phyloP scores from a whole-genome alignment of 2,329 filamentous ascomycete species.

The Xylariaceae sp. region DNA sequence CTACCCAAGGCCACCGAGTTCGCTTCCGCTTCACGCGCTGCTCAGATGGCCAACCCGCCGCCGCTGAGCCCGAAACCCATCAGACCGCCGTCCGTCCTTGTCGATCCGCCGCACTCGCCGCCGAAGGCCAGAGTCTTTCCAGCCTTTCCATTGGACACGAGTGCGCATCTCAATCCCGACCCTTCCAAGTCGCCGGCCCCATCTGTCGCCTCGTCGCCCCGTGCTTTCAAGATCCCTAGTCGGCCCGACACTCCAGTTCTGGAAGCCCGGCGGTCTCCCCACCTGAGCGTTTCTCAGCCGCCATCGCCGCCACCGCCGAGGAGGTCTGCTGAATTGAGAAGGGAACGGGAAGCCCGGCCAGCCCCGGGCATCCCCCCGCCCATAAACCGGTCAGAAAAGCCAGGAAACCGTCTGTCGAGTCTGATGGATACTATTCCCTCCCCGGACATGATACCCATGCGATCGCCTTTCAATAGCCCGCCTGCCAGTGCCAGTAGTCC shows the following conservation, averaged over 20 bases:
- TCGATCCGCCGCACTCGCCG: slow-evolving; percentile 65
- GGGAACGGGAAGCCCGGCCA: slow-evolving; percentile 36
- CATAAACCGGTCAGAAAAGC: slow-evolving; percentile 74
- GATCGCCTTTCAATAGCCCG: slow-evolving; percentile 82
- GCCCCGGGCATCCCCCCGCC: slow-evolving; percentile 56
- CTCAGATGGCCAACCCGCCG: slow-evolving; percentile 32
- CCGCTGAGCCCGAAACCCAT: slow-evolving; percentile 37
- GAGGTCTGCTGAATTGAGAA: slow-evolving; percentile 50
- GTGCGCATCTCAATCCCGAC: slow-evolving; percentile 41
- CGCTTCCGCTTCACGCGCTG: slow-evolving; percentile 32
- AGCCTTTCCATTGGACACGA: slow-evolving; percentile 30
- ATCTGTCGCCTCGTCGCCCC: slow-evolving; percentile 32
- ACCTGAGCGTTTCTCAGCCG: slow-evolving; percentile 39
- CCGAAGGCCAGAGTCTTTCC: slow-evolving; percentile 39
- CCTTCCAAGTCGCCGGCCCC: slow-evolving; percentile 32
- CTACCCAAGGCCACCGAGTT: slow-evolving; percentile 13
- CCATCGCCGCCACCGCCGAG: slow-evolving; percentile 58
- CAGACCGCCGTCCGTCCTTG: slow-evolving; percentile 56
- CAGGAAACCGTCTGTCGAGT: slow-evolving; percentile 49
- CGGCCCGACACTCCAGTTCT: slow-evolving; percentile 46
- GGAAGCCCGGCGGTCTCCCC: slow-evolving; percentile 41
- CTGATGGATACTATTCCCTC: slow-evolving; percentile 21
- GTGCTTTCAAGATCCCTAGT: slow-evolving; percentile 46
- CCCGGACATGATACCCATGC: slow-evolving; percentile 26
- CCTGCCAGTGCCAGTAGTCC: slow-evolving; percentile 63